phyloP scores from a whole-genome alignment of 257 asterid genomes.

The Przewalskia tangutica region DNA sequence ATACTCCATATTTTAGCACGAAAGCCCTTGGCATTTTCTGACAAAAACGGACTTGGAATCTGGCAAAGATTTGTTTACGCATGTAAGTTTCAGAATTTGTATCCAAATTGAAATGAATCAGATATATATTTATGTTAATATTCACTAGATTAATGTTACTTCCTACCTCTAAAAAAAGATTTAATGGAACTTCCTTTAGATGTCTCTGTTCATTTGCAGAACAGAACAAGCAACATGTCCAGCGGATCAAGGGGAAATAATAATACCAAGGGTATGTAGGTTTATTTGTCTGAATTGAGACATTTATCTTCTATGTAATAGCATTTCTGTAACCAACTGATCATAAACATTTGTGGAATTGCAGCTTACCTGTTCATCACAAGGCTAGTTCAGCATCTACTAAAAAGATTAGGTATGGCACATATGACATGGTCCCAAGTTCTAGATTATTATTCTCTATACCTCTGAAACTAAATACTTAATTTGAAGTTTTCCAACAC shows the following conservation, averaged over 20 bases:
- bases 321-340: background rate
- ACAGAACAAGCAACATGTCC: background rate
- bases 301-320: background rate
- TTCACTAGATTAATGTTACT: background rate
- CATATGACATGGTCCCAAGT: background rate
- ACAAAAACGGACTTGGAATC: constrained; percentile 7
- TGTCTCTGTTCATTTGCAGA: constrained; percentile 8
- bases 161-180: background rate
- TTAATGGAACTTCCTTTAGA: constrained; percentile 7
- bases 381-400: background rate
- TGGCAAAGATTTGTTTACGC: constrained; percentile 18
- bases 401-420: constrained; percentile 1
- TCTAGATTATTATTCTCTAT: background rate
- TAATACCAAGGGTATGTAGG: constrained; percentile 5
- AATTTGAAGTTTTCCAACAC: background rate
- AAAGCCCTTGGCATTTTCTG: constrained; percentile 22
- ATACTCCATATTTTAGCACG: constrained; percentile 25
- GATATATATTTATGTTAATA: background rate
- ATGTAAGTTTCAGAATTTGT: constrained; percentile 10
- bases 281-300: background rate
- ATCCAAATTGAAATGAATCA: background rate
- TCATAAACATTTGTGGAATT: background rate
- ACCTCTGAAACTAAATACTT: background rate
- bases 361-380: constrained; percentile 6
- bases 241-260: background rate